These are phyloP conservation scores for Aspergillus tanneri DNA, from an alignment of 2,329 filamentous ascomycete species.

Conservation along the genomic window DNA sequence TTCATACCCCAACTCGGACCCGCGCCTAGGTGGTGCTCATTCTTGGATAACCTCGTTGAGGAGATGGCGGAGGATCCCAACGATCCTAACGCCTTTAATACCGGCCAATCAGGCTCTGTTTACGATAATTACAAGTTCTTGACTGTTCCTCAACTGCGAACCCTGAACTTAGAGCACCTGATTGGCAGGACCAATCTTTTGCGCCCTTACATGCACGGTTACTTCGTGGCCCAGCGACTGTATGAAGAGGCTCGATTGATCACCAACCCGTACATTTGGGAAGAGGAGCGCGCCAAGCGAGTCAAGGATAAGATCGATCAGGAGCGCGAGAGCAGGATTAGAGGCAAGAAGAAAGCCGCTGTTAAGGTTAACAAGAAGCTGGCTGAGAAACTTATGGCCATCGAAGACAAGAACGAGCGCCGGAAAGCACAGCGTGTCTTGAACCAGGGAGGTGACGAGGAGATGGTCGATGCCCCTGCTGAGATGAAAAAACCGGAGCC, in stretches of 20 bases:
- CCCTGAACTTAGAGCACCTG: constrained; percentile 82
- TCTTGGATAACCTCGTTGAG: constrained; percentile 95
- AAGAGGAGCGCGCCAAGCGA: constrained; percentile 86
- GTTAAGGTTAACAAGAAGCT: constrained; percentile 80
- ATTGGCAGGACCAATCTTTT: constrained; percentile 87
- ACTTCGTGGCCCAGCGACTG: constrained; percentile 91
- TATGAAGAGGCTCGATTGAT: constrained; percentile 95
- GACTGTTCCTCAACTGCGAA: constrained; percentile 79
- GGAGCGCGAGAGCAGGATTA: constrained; percentile 89
- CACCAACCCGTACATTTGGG: constrained; percentile 88
- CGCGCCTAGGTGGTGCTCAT: constrained; percentile 91
- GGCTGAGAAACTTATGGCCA: constrained; percentile 61
- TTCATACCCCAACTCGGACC: constrained; percentile 92
- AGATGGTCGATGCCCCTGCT: constrained; percentile 32
- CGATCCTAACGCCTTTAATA: constrained; percentile 57
- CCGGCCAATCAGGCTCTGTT: constrained; percentile 62
- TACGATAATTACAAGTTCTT: constrained; percentile 99
- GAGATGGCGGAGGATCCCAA: constrained; percentile 87
- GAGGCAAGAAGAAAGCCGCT: constrained; percentile 85
- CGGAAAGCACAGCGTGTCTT: constrained; percentile 48
- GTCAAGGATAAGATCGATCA: constrained; percentile 96
- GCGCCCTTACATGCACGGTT: constrained; percentile 97
- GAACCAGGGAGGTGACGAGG: constrained; percentile 57
- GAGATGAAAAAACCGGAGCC: constrained; percentile 18
- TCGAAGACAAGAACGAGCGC: constrained; percentile 57